Conservation (phyloP, 2,329 filamentous ascomycete species). For the Lachnum nothofagi region DNA sequence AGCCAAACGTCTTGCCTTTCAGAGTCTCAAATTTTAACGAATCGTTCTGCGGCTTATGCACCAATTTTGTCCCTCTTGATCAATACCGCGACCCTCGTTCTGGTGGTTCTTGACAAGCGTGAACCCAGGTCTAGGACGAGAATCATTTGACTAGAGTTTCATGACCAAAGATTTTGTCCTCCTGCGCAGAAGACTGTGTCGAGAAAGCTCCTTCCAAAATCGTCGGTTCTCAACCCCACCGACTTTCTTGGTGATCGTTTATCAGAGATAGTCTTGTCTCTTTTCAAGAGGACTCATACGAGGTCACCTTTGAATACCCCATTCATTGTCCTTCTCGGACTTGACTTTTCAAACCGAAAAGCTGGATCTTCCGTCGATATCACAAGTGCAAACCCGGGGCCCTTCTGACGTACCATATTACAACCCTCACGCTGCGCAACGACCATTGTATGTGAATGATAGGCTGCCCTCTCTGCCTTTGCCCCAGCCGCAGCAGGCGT, state of each 20-base stretch:
- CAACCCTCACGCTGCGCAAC: conserved; percentile 60
- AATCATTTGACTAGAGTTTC: conserved; percentile 8
- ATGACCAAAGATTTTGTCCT: conserved; percentile 18
- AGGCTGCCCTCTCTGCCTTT: conserved; percentile 67
- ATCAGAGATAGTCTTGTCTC: conserved; percentile 3
- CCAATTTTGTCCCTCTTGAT: conserved; percentile 25
- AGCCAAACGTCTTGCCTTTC: conserved; percentile 36
- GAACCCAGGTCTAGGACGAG: neutral
- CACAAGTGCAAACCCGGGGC: conserved; percentile 76
- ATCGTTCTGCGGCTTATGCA: conserved; percentile 28
- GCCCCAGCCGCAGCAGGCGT: conserved; percentile 57
- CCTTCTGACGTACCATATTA: conserved; percentile 66
- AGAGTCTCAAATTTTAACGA: conserved; percentile 27
- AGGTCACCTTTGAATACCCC: conserved; percentile 25
- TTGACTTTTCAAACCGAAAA: conserved; percentile 62
- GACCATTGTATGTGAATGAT: conserved; percentile 64
- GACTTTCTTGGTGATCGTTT: conserved; percentile 1
- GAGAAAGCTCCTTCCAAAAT: neutral
- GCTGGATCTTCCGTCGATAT: conserved; percentile 88
- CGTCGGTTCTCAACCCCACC: neutral
- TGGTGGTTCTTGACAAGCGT: conserved; percentile 25
- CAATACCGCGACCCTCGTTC: conserved; percentile 23
- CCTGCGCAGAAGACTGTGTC: conserved; percentile 8
- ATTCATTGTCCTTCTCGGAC: conserved; percentile 29
- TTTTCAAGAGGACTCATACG: conserved; percentile 6